Evolutionary conservation across 345 rosid species (phyloP), one percentile per base, ranked within the genome.

Genomic region (Erysimum cheiranthoides): DNA sequence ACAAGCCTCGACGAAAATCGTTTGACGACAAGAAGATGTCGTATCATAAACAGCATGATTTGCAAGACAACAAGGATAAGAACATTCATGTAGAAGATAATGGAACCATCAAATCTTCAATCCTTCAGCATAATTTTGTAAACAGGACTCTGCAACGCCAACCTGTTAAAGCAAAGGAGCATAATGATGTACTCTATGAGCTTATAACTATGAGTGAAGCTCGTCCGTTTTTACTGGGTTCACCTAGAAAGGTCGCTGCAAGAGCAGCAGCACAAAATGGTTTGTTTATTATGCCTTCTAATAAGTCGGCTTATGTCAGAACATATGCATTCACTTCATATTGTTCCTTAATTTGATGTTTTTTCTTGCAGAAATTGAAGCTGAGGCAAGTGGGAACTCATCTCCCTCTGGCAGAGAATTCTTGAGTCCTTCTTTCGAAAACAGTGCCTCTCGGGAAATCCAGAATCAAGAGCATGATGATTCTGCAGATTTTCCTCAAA

Each of bases 181-280:
- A 76, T 73, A 30, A 74, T 49, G 46, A 73, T 38, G 80, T 78
- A 49, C 50, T 74, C n/a, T 71, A 82, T 52, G 90, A 84, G 78
- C 83, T 83, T 49, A 49, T 76, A 51, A 76, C 86, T 49, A 66
- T 79, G 27, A 81, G 78, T 35, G 84, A 84, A 75, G 63, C 78
- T 75, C 75, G 84, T 59, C 84, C 85, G 4, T 72, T 71, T 45
- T 17, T 77, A 43, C 30, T 70, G 31, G 72, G 66, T 35, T 60
- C 25, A 34, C 75, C 8, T 40, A 70, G 67, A 78, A 76, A 59
- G 58, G 62, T 74, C 9, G 25, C 17, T 49, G 79, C 68, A 63
- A 60, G 53, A 74, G 66, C 70, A 13, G 32, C 32, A 28, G 2
- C 40, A 71, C 57, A 32, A 38, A 58, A 51, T 39, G 68, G 81